These are phyloP conservation scores for Moesziomyces parantarcticus DNA, from an alignment of 1,284 basidiomycete genomes.

Conservation along the genomic window DNA sequence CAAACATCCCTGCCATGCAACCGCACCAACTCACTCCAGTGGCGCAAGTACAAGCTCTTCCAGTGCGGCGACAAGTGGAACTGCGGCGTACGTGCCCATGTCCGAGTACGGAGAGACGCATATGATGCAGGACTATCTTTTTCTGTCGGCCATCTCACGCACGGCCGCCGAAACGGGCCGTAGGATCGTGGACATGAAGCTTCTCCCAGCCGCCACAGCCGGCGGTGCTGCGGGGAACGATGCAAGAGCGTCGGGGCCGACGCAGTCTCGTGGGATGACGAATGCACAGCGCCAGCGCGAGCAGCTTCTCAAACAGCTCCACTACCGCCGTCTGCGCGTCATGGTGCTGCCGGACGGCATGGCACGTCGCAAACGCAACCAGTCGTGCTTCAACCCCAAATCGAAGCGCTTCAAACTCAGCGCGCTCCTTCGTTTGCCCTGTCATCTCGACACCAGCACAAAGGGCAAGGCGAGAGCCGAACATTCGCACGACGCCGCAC, in stretches of 20 bases:
- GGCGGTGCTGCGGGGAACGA: not conserved
- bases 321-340: constrained; percentile 26
- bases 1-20: not conserved
- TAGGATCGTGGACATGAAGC: constrained; percentile 20
- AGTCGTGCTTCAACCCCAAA: constrained; percentile 11
- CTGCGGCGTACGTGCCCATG: constrained; percentile 14
- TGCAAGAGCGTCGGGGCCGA: not conserved
- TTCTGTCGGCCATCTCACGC: constrained; percentile 30
- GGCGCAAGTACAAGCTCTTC: not conserved
- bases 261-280: constrained; percentile 3
- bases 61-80: too few species aligned
- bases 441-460: not conserved
- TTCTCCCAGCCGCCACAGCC: constrained; percentile 10
- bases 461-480: not conserved
- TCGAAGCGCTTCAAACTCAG: constrained; percentile 8
- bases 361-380: constrained; percentile 19
- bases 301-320: constrained; percentile 35
- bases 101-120: constrained; percentile 21
- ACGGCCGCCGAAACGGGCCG: constrained; percentile 19
- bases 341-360: constrained; percentile 45
- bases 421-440: constrained; percentile 5
- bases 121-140: constrained; percentile 37
- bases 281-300: constrained; percentile 31
- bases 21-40: not conserved
- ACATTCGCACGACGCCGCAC: constrained; percentile 2